phyloP scores from a whole-genome alignment of 129 eudicot species.

The Daucus carota region DH1_v3.0 NC_030381.2:55820501-55821000 shows the following conservation, averaged over 20 bases:
- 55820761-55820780: slow-evolving; percentile 84
- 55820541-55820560: slow-evolving; percentile 13
- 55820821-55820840: slow-evolving; percentile 79
- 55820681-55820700: background rate
- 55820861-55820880: slow-evolving; percentile 84
- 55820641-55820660: slow-evolving; percentile 10
- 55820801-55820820: slow-evolving; percentile 86
- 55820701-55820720: background rate
- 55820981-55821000: slow-evolving; percentile 92
- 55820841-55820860: slow-evolving; percentile 90
- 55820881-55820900: slow-evolving; percentile 63
- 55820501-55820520: slow-evolving; percentile 14
- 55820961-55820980: slow-evolving; percentile 84
- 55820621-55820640: slow-evolving; percentile 9
- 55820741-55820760: slow-evolving; percentile 75
- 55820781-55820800: slow-evolving; percentile 86
- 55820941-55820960: slow-evolving; percentile 61
- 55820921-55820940: slow-evolving; percentile 71
- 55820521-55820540: slow-evolving; percentile 12
- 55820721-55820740: slow-evolving; percentile 74
- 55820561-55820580: slow-evolving; percentile 9
- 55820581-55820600: slow-evolving; percentile 12
- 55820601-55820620: slow-evolving; percentile 14
- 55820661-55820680: background rate
- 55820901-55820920: slow-evolving; percentile 73